These are phyloP conservation scores for Pythium scleroteichum DNA, from an alignment of 352 stramenopile species.

Conservation along the genomic window DNA sequence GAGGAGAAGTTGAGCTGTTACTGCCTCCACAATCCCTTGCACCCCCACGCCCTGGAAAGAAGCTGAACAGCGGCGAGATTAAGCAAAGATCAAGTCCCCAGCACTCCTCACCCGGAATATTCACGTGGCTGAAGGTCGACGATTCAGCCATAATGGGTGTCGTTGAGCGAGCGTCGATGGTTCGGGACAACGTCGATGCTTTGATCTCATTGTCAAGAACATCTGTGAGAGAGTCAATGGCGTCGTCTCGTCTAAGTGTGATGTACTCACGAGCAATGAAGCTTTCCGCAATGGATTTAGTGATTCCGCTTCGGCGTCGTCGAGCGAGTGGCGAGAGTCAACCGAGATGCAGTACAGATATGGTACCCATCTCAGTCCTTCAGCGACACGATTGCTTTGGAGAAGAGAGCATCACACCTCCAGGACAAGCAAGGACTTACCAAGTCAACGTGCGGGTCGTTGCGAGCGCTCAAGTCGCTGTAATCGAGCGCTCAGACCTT, in stretches of 20 bases:
- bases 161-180: neutral
- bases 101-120: neutral
- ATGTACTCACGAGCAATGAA: conserved; percentile 17
- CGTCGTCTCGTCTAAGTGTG: conserved; percentile 5
- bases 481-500: conserved; percentile 45
- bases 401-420: conserved; percentile 48
- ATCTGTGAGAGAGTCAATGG: conserved; percentile 20
- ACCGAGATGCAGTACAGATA: neutral
- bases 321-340: neutral
- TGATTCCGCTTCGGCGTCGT: conserved; percentile 1
- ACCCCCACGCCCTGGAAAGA: neutral
- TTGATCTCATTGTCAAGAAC: neutral
- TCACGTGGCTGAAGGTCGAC: neutral
- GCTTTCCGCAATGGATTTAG: conserved; percentile 11
- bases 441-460: conserved; percentile 58
- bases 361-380: conserved; percentile 50
- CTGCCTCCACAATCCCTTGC: conserved; percentile 30
- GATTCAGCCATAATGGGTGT: neutral
- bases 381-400: conserved; percentile 61
- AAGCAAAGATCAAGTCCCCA: neutral
- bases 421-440: conserved; percentile 25
- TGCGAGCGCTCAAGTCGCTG: conserved; percentile 47
- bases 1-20: conserved; percentile 53
- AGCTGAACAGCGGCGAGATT: neutral
- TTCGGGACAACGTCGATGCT: neutral